phyloP scores from a whole-genome alignment of 805 yeast genomes.

The Wilhelminamyces savonicus region DNA sequence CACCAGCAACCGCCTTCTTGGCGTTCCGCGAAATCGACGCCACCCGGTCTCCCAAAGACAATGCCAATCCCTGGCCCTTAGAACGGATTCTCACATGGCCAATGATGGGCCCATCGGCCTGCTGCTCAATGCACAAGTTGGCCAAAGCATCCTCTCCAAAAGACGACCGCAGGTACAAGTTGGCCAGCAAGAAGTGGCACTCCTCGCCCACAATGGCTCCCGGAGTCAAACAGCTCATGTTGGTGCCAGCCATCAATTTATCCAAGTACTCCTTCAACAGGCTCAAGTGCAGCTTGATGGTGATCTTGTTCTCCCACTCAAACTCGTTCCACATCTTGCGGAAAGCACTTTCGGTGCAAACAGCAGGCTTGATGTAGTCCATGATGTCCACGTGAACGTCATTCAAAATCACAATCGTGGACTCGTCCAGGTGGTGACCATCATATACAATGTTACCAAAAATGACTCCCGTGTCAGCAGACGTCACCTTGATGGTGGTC shows the following conservation, averaged over 20 bases:
- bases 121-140: slow-evolving; percentile 86
- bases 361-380: slow-evolving; percentile 97
- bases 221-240: slow-evolving; percentile 91
- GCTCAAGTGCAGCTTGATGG: slow-evolving; percentile 64
- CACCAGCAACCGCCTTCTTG: slow-evolving; percentile 8
- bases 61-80: slow-evolving; percentile 95
- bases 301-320: slow-evolving; percentile 98
- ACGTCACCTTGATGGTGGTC: slow-evolving; percentile 86
- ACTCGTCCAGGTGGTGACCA: slow-evolving; percentile 88
- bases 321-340: slow-evolving; percentile 98
- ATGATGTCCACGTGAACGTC: slow-evolving; percentile 95
- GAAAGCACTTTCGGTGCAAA: slow-evolving; percentile 81
- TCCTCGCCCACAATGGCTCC: slow-evolving; percentile 87
- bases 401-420: slow-evolving; percentile 82
- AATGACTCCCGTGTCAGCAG: slow-evolving; percentile 97
- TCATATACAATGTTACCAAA: slow-evolving; percentile 96
- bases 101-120: slow-evolving; percentile 64
- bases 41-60: slow-evolving; percentile 90
- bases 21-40: slow-evolving; percentile 66
- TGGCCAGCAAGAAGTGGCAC: slow-evolving; percentile 90
- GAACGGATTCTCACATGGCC: slow-evolving; percentile 97
- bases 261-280: slow-evolving; percentile 74
- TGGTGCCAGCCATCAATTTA: slow-evolving; percentile 72
- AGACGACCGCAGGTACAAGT: slow-evolving; percentile 83
- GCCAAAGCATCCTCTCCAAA: slow-evolving; percentile 98